Evolutionary conservation across 2,329 filamentous ascomycete genomes (phyloP).

Genomic region (Diaporthe longicolla): DNA sequence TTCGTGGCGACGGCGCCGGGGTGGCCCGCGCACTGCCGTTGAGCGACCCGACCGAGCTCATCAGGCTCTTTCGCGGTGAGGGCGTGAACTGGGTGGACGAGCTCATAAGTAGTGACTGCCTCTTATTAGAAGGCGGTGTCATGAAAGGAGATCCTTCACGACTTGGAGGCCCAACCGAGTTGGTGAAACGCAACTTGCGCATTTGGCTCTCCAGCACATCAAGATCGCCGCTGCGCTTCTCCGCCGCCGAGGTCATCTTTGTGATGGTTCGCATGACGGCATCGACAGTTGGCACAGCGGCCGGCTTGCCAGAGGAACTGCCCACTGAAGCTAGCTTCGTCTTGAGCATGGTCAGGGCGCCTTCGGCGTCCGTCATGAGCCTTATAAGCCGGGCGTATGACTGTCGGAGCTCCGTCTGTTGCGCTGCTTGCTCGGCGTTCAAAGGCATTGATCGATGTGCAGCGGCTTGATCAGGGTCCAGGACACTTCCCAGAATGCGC

Average conservation of each 20-base stretch:
- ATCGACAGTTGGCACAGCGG: slow-evolving; percentile 85
- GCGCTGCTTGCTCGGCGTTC: slow-evolving; percentile 84
- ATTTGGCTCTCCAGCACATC: slow-evolving; percentile 92
- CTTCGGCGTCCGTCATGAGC: slow-evolving; percentile 83
- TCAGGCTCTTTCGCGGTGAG: slow-evolving; percentile 54
- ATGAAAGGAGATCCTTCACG: slow-evolving; percentile 58
- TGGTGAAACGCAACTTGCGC: slow-evolving; percentile 62
- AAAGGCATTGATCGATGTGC: slow-evolving; percentile 79
- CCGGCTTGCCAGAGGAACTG: slow-evolving; percentile 61
- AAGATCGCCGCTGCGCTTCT: slow-evolving; percentile 91
- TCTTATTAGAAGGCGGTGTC: slow-evolving; percentile 54
- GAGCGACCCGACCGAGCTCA: slow-evolving; percentile 58
- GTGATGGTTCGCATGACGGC: slow-evolving; percentile 91
- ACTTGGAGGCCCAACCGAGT: slow-evolving; percentile 48
- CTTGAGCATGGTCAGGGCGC: slow-evolving; percentile 82
- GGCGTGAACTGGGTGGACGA: slow-evolving; percentile 49
- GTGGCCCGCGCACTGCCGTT: slow-evolving; percentile 48
- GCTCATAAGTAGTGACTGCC: slow-evolving; percentile 54
- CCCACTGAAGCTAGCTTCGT: slow-evolving; percentile 78
- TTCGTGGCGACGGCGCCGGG: slow-evolving; percentile 65
- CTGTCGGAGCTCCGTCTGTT: slow-evolving; percentile 86
- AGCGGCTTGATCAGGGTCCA: slow-evolving; percentile 77
- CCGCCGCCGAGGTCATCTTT: slow-evolving; percentile 93
- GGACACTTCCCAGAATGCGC: slow-evolving; percentile 78
- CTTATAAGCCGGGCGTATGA: slow-evolving; percentile 82